Base-by-base conservation (phyloP, 1,284 basidiomycete genomes). In the Phellopilus nigrolimitatus region DNA sequence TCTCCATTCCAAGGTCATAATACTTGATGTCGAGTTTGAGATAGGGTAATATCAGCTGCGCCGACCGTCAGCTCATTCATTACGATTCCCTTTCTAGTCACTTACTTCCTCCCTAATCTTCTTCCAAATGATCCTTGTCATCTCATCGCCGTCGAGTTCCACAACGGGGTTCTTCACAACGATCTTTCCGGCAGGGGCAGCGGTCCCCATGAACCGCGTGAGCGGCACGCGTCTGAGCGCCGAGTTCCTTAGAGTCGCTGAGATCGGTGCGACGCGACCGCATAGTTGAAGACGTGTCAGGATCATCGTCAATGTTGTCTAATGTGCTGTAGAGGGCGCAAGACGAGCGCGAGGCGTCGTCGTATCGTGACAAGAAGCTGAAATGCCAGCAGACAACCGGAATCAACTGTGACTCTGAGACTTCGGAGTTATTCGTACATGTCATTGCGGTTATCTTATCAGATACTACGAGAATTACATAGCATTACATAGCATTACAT, bases 71-170 rank as follows among this genome's bases (percentile, higher is more conserved):
- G n/a, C n/a, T 50, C 17, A 49, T 41, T 21, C 37, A 47, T 27
- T 17, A 37, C 30, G 31, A 24, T 40, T 33, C 15, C 39, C 7
- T 34, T 17, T n/a, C 19, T 12, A 3, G 7, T 4, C 24, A 68
- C 77, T 51, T 55, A 91, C 90, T 79, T 97, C 91, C 63, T 97
- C 88, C 53, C 92, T 80, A 67, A 98, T 97, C 79, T 95, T 97
- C 79, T 97, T 92, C 95, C 95, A 97, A 69, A 97, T 97, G 62
- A 97, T 94, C 61, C 93, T 79, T 36, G 93, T 97, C 93, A 95
- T 95, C 72, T 97, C 93, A 70, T 97, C 93, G 47, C 93, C 93
- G 68, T 97, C 93, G 51, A 98, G 83, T 76, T 98, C 95, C 54
- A 98, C 95, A 56, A 99, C 82, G 17, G 95, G 94, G 66, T 95